A percentile compares a stretch with the other conserved stretches of the same genome.
phyloP scores from a whole-genome alignment of 73 alveolate genomes.

The Effrenium voratum region DNA sequence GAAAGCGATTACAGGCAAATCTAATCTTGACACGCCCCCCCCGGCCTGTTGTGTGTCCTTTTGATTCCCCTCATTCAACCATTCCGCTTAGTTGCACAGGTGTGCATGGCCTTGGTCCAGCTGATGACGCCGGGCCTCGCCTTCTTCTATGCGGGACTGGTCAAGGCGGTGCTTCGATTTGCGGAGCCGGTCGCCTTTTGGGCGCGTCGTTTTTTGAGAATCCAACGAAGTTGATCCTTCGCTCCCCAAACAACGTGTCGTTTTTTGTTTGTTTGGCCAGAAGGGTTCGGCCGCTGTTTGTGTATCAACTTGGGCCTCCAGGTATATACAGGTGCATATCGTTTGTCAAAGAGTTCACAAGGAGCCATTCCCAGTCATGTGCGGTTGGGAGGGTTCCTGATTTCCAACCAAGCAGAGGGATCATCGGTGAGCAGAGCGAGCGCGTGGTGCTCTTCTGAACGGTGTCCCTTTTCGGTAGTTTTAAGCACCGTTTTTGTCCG shows the following conservation, averaged over 20 bases:
- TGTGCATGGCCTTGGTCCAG: constrained; percentile 38
- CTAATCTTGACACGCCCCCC: background rate
- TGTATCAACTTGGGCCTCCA: background rate
- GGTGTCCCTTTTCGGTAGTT: too few relatives aligned
- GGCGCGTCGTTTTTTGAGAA: background rate
- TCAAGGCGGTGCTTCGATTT: background rate
- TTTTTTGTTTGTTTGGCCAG: background rate
- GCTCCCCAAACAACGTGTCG: background rate
- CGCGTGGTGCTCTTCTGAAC: too few relatives aligned
- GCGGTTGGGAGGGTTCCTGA: too few relatives aligned
- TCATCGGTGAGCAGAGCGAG: too few relatives aligned
- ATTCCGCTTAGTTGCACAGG: too few relatives aligned
- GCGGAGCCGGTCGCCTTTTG: background rate
- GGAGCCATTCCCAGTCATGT: too few relatives aligned
- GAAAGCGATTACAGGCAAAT: background rate
- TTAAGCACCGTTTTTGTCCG: too few relatives aligned
- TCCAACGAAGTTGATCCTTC: background rate
- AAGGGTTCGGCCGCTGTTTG: background rate
- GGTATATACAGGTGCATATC: too few relatives aligned
- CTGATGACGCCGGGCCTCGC: constrained; percentile 84
- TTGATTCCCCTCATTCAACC: background rate
- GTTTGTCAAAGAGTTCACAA: too few relatives aligned
- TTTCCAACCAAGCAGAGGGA: too few relatives aligned
- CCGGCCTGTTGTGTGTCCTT: background rate
- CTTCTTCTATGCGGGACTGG: constrained; percentile 62